phyloP scores from a whole-genome alignment of 2,329 filamentous ascomycete genomes.

The Xylariaceae sp. region DNA sequence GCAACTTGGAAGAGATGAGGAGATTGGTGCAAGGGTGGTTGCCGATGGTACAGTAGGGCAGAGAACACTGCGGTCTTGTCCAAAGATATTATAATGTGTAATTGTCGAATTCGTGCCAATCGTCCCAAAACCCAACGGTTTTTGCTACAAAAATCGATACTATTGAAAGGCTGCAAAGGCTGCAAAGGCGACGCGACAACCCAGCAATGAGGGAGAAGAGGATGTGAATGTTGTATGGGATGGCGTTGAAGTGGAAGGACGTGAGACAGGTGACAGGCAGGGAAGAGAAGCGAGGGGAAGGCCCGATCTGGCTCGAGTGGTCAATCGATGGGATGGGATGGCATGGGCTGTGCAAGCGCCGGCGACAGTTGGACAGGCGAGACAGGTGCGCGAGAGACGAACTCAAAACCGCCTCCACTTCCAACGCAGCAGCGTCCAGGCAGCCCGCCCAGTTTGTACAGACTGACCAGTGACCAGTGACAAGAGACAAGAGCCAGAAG shows the following conservation, averaged over 20 bases:
- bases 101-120: no score
- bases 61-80: no score
- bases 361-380: no score
- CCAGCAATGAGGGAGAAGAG: constrained; percentile 1
- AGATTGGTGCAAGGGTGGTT: constrained; percentile 30
- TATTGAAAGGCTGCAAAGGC: constrained; percentile 16
- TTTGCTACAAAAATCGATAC: no score
- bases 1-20: constrained; percentile 32
- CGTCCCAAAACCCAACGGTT: no score
- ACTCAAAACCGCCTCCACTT: no score
- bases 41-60: constrained; percentile 24
- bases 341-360: neutral
- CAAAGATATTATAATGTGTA: no score
- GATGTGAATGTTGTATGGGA: constrained; percentile 3
- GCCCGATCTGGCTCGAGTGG: constrained; percentile 14
- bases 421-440: no score
- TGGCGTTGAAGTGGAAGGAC: constrained; percentile 9
- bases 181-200: constrained; percentile 15
- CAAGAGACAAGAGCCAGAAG: no score
- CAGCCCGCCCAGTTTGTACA: no score
- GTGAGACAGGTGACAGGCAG: constrained; percentile 12
- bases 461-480: no score
- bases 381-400: no score
- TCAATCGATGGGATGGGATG: constrained; percentile 17
- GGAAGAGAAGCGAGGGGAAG: constrained; percentile 17